Evolutionary conservation across 148 eudicot species (phyloP), one percentile per base, ranked within the genome.

Genomic region (Hydrangea macrophylla): DNA sequence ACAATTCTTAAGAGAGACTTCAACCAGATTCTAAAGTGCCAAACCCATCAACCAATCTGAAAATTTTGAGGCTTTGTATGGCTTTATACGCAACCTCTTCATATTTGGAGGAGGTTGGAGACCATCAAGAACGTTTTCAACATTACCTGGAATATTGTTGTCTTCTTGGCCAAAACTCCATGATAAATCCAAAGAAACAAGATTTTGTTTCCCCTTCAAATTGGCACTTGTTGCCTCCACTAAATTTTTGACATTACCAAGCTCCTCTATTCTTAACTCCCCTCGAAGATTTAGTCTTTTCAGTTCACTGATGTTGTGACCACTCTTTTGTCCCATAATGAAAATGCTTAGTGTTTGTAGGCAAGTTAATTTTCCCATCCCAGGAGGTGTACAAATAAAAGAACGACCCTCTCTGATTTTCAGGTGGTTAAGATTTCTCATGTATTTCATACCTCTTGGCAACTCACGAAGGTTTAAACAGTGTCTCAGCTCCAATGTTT

Each of bases 231-330:
- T n/a, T n/a, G n/a, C n/a, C n/a, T n/a, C 68, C 13, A 26, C 50
- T 36, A 60, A 45, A 20, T 20, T 37, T 5, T 37, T 40, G 6
- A 40, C 71, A 59, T 73, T 74, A 36, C 62, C 68, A 62, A 74
- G 55, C 18, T 55, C 58, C 55, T 44, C 62, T 17, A 74, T 68
- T 17, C 56, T 62, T 18, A 74, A 32, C 58, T 74, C 73, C 9
- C 78, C 73, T 0, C 73, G 67, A 24, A 68, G 78, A 33, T 74
- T 67, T 27, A 73, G 67, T n/a, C n/a, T n/a, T n/a, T n/a, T n/a
- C n/a, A n/a, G n/a, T n/a, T n/a, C n/a, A n/a, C n/a, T n/a, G n/a
- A n/a, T n/a, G n/a, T n/a, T n/a, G n/a, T n/a, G n/a, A n/a, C n/a
- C n/a, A n/a, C n/a, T n/a, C n/a, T n/a, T n/a, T n/a, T n/a, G n/a